phyloP scores from a whole-genome alignment of 148 eudicot species.

The Euryodendron excelsum region DNA sequence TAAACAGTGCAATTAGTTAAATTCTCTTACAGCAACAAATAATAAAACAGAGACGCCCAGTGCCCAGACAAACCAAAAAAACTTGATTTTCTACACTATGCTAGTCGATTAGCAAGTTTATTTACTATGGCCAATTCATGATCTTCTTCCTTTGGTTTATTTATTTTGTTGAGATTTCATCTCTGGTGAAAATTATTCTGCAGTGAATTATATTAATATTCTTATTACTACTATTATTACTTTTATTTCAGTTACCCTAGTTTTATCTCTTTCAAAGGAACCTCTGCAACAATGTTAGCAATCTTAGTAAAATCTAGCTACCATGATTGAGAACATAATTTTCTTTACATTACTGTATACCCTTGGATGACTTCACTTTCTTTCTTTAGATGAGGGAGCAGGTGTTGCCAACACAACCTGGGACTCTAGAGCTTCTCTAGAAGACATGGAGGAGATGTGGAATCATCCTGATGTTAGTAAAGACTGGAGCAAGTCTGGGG shows the following conservation, averaged over 20 bases:
- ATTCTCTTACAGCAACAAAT: neutral
- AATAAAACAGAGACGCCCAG: neutral
- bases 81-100: neutral
- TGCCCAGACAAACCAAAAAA: neutral
- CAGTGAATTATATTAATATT: neutral
- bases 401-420: slow-evolving; percentile 32
- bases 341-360: neutral
- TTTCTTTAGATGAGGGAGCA: slow-evolving; percentile 14
- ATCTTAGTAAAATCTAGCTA: neutral
- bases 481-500: slow-evolving; percentile 59
- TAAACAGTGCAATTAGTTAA: neutral
- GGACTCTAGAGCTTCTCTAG: slow-evolving; percentile 58
- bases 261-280: neutral
- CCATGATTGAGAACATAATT: neutral
- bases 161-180: neutral
- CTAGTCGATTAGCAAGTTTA: neutral
- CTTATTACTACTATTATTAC: neutral
- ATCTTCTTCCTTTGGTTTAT: neutral
- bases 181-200: neutral
- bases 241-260: neutral
- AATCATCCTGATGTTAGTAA: slow-evolving; percentile 42
- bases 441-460: slow-evolving; percentile 79
- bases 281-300: neutral
- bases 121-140: neutral
- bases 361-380: slow-evolving; percentile 11